These are phyloP conservation scores for Dendrocalamus latiflorus DNA, from an alignment of 202 grass and related monocot genomes.

Conservation along the genomic window DNA sequence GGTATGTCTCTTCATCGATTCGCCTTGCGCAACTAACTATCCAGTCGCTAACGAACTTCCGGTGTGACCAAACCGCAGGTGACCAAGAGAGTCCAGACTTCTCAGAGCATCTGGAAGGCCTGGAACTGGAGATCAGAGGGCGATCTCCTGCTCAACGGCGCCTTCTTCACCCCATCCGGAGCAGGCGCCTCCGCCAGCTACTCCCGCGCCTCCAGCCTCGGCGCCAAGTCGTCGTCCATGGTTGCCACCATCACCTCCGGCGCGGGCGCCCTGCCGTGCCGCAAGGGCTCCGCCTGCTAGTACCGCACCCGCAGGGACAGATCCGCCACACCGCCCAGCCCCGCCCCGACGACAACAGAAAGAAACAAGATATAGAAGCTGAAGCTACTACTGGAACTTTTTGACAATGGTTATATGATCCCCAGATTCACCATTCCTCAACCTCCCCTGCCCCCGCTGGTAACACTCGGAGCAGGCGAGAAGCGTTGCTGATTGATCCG, in stretches of 20 bases:
- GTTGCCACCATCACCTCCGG: conserved; percentile 65
- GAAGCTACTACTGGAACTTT: conserved; percentile 38
- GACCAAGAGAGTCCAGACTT: conserved; percentile 71
- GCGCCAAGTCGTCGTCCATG: conserved; percentile 88
- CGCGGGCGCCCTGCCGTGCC: conserved; percentile 49
- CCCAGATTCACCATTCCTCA: conserved; percentile 46
- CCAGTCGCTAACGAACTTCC: not conserved
- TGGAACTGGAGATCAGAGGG: conserved; percentile 98
- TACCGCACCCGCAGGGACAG: not conserved
- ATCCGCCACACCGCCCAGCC: not conserved
- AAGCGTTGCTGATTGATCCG: conserved; percentile 89
- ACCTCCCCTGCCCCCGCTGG: conserved; percentile 64
- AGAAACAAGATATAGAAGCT: conserved; percentile 50
- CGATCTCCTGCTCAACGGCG: too few relatives aligned
- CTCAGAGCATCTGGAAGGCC: conserved; percentile 41
- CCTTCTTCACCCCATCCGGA: conserved; percentile 67
- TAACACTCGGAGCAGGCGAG: conserved; percentile 64
- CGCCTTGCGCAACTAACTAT: not conserved
- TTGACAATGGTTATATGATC: conserved; percentile 38
- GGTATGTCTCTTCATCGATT: conserved; percentile 1
- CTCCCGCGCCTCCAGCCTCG: conserved; percentile 73
- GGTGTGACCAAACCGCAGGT: conserved; percentile 39
- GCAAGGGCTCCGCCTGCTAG: conserved; percentile 52
- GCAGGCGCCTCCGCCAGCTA: conserved; percentile 76
- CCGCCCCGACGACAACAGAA: not conserved